Evolutionary conservation across 169 alveolate species (phyloP).

Genomic region (Sarcocystis neurona): DNA sequence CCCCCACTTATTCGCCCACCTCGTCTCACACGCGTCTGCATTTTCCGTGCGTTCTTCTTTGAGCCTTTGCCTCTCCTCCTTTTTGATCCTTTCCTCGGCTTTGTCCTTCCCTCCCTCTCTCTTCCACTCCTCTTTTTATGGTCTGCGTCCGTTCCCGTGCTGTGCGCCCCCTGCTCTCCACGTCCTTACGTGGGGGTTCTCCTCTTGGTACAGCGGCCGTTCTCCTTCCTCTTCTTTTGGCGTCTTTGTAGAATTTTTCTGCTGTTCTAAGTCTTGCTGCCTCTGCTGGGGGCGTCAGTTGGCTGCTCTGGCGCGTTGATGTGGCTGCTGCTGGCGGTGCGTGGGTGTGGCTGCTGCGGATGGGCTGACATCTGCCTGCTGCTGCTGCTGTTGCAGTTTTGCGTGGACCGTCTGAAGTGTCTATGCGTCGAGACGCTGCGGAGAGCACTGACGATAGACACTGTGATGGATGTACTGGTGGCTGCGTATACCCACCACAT

Average conservation of each 20-base stretch:
- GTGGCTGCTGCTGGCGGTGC: neutral
- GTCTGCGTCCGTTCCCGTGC: no score
- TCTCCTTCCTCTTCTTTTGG: neutral
- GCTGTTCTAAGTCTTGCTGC: neutral
- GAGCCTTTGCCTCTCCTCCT: no score
- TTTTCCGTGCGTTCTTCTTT: no score
- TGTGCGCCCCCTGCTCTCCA: no score
- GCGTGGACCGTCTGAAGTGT: slow-evolving; percentile 74
- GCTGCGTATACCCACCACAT: slow-evolving; percentile 65
- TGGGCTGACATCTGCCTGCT: neutral
- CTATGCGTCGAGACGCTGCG: slow-evolving; percentile 73
- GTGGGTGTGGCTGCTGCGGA: neutral
- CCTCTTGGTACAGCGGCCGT: no score
- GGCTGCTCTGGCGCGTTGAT: neutral
- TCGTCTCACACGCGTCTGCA: no score
- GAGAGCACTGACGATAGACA: slow-evolving; percentile 57
- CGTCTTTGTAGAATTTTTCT: neutral
- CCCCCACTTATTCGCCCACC: no score
- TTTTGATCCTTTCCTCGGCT: no score
- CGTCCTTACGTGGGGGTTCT: no score
- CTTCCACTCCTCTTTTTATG: no score
- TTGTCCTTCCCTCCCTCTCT: no score
- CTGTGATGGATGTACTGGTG: slow-evolving; percentile 68
- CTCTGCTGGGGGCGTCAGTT: neutral
- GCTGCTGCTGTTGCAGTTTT: slow-evolving; percentile 34